phyloP scores from a whole-genome alignment of 2,329 filamentous ascomycete genomes.

The Hirsutella thompsonii region DNA sequence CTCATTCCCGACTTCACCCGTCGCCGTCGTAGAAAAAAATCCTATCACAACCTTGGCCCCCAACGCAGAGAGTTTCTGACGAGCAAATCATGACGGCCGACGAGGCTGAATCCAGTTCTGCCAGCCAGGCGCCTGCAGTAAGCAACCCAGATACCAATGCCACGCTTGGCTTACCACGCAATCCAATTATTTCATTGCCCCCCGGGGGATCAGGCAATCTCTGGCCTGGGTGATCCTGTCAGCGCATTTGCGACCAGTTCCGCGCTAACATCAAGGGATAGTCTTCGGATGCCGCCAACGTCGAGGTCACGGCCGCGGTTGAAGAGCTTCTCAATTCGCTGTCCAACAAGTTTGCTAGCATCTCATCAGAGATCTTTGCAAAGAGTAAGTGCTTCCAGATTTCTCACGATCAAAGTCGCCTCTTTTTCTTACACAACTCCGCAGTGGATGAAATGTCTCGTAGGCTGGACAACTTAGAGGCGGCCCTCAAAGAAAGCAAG shows the following conservation, averaged over 20 bases:
- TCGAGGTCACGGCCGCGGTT: slow-evolving; percentile 64
- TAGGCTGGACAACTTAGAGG: slow-evolving; percentile 71
- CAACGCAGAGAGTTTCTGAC: neutral
- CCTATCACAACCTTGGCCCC: too few species aligned
- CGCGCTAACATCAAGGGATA: neutral
- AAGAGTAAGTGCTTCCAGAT: slow-evolving; percentile 54
- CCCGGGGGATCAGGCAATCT: too few species aligned
- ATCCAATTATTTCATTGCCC: too few species aligned
- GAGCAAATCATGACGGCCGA: slow-evolving; percentile 22
- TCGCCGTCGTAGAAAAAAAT: too few species aligned
- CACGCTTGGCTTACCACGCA: neutral
- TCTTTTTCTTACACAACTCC: slow-evolving; percentile 6
- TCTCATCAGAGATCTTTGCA: slow-evolving; percentile 76
- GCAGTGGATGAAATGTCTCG: slow-evolving; percentile 90
- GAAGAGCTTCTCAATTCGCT: slow-evolving; percentile 79
- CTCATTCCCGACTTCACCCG: neutral
- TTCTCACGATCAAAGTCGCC: neutral
- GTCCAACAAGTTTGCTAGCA: slow-evolving; percentile 70
- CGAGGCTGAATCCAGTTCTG: slow-evolving; percentile 18
- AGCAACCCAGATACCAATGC: neutral
- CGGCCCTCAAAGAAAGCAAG: slow-evolving; percentile 50
- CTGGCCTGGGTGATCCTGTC: neutral
- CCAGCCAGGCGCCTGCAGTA: slow-evolving; percentile 12
- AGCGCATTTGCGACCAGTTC: neutral
- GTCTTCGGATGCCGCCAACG: slow-evolving; percentile 25